These are phyloP conservation scores for Neurospora sp. DNA, from an alignment of 495 filamentous ascomycete genomes.

Conservation along the genomic window DNA sequence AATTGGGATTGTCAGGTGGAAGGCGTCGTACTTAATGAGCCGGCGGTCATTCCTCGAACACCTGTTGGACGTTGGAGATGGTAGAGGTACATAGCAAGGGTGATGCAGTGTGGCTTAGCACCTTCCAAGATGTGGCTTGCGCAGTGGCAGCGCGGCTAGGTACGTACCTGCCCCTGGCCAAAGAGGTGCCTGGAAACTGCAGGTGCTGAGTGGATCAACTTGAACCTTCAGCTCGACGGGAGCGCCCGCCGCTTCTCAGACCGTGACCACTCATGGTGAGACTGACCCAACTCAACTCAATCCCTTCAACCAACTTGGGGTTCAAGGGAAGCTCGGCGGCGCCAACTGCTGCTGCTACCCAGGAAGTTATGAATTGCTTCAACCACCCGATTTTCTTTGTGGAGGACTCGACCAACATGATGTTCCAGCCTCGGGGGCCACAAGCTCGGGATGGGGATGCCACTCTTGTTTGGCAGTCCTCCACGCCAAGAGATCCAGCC, in stretches of 20 bases:
- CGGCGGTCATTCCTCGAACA: neutral
- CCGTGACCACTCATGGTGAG: neutral
- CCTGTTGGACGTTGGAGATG: neutral
- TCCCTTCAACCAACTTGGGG: neutral
- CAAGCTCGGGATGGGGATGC: neutral
- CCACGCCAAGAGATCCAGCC: neutral
- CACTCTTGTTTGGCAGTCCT: neutral
- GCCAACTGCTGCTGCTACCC: neutral
- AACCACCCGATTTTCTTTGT: slow-evolving; percentile 13
- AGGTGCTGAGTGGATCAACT: slow-evolving; percentile 6
- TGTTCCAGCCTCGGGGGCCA: neutral
- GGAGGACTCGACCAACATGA: neutral
- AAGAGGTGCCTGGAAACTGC: neutral
- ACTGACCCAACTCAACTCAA: neutral
- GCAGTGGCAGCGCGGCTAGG: neutral
- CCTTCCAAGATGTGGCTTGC: neutral
- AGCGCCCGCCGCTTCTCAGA: neutral
- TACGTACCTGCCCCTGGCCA: neutral
- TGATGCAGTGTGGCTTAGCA: neutral
- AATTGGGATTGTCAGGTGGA: neutral
- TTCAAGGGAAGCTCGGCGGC: neutral
- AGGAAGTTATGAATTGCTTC: neutral
- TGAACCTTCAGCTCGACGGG: neutral
- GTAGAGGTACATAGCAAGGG: neutral
- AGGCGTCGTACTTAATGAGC: neutral